Percentiles rank a stretch among this genome's conserved stretches.
Evolutionary conservation across 192 early-diverging fungal species (phyloP).

Genomic region (Rhizophagus sp.): DNA sequence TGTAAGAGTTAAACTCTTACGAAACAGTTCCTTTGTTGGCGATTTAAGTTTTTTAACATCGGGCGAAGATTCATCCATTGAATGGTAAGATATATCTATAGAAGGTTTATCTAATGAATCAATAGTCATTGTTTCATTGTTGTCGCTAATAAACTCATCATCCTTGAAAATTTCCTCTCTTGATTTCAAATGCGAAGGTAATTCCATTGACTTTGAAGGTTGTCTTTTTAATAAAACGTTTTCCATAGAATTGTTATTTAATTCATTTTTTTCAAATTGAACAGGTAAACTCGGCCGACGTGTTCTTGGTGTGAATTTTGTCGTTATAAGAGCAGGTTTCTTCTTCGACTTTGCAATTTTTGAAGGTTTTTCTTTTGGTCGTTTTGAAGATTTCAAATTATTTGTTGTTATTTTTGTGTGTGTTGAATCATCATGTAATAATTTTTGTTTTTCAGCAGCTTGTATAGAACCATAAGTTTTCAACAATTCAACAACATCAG

Average conservation of each 20-base stretch:
- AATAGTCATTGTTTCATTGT: background rate
- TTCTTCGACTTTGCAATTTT: background rate
- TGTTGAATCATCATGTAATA: background rate
- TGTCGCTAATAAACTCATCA: background rate
- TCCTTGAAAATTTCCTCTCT: background rate
- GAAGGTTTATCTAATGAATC: slow-evolving; percentile 5
- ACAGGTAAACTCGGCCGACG: slow-evolving; percentile 13
- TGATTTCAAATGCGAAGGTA: background rate
- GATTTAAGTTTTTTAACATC: background rate
- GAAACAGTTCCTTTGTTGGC: slow-evolving; percentile 11
- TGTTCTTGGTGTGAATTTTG: background rate
- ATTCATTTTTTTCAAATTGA: background rate
- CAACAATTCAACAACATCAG: slow-evolving; percentile 39
- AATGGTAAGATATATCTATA: background rate
- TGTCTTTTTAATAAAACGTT: background rate
- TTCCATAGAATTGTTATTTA: background rate
- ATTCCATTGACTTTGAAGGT: background rate
- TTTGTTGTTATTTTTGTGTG: background rate
- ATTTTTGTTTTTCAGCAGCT: background rate
- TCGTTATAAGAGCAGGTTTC: background rate
- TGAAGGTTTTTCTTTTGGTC: slow-evolving; percentile 7
- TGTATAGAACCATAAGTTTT: slow-evolving; percentile 3
- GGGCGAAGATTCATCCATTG: slow-evolving; percentile 1
- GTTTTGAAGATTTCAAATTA: slow-evolving; percentile 8
- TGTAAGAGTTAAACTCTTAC: slow-evolving; percentile 1